Evolutionary conservation across 2,329 filamentous ascomycete genomes (phyloP).

Genomic region (Lanzia echinophila): DNA sequence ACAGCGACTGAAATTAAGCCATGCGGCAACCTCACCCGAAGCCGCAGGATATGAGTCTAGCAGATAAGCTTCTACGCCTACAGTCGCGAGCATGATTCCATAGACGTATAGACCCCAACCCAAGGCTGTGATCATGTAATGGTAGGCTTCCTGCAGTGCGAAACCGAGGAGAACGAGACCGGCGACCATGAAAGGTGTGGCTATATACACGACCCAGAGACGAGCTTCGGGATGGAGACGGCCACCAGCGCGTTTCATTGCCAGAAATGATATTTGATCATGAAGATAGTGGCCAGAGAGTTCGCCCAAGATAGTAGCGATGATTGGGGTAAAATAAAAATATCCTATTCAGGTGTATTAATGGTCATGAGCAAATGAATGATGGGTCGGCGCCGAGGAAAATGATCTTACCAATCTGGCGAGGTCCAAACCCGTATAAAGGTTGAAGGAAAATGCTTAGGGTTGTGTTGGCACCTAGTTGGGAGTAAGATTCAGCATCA

Average conservation of each 20-base stretch:
- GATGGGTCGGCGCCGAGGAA: neutral
- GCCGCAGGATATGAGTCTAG: slow-evolving; percentile 50
- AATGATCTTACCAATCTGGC: slow-evolving; percentile 39
- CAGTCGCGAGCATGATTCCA: slow-evolving; percentile 48
- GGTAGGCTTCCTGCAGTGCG: slow-evolving; percentile 42
- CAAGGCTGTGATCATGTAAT: slow-evolving; percentile 44
- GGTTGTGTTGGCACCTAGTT: slow-evolving; percentile 47
- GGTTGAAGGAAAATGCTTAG: slow-evolving; percentile 45
- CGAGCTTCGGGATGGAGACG: slow-evolving; percentile 51
- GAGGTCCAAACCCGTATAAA: slow-evolving; percentile 44
- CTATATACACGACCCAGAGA: slow-evolving; percentile 41
- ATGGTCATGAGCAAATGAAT: neutral
- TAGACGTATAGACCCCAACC: slow-evolving; percentile 50
- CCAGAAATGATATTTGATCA: slow-evolving; percentile 41
- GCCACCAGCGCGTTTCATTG: slow-evolving; percentile 41
- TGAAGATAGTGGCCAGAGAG: slow-evolving; percentile 49
- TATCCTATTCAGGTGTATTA: slow-evolving; percentile 30
- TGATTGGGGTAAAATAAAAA: slow-evolving; percentile 53
- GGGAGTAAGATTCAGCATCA: neutral
- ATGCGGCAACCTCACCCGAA: slow-evolving; percentile 45
- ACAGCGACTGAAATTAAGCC: slow-evolving; percentile 44
- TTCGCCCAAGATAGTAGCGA: slow-evolving; percentile 48
- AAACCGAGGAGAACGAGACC: slow-evolving; percentile 48
- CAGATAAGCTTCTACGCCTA: slow-evolving; percentile 45
- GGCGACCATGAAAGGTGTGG: slow-evolving; percentile 42